Base-by-base conservation (phyloP, 2,329 filamentous ascomycete genomes). In the Ceratocystis cubensis region DNA sequence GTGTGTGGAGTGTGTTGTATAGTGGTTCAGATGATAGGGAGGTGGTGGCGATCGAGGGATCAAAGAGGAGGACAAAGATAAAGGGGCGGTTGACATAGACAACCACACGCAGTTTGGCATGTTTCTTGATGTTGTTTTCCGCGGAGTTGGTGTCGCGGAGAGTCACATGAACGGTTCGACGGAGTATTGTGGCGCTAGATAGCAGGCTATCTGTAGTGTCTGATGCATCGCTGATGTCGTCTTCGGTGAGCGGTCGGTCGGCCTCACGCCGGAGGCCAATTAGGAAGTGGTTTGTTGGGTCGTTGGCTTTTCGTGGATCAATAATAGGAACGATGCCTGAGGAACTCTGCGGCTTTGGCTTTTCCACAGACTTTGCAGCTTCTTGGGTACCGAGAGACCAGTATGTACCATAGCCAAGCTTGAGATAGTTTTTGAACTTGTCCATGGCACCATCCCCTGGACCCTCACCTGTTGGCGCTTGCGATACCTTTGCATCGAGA, bases 11-110 rank as follows among this genome's bases (percentile, higher is more conserved):
- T 1, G 81, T 82, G 59, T 79, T 79, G 72, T 87, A 87, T 6
- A 86, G 74, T 0, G 76, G 71, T n/a, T 81, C 77, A 73, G 78
- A 81, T 3, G 80, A 80, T 1, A 86, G 74, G 1, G 84, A 82
- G 65, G 83, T 79, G 5, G 87, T 86, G 61, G 79, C 79, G 53
- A 61, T 86, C 61, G 79, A 79, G 15, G 77, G 72, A 10, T 73
- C 72, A 74, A 93, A 93, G 3, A 94, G 77, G 69, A 94, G 87
- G 1, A 86, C 83, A 73, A 89, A 92, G 61, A 93, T 82, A 74
- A 93, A 93, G 0, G 89, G 89, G 28, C 81, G 82, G 73, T 86
- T 84, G 59, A 87, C 82, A 72, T 91, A 92, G 63, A 91, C 82
- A 5, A 91, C 81, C 1, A 89, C 86, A 0, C 86, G 83, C 53